Evolutionary conservation across 1,284 basidiomycete species (phyloP).

Genomic region (Puccinia coronata): DNA sequence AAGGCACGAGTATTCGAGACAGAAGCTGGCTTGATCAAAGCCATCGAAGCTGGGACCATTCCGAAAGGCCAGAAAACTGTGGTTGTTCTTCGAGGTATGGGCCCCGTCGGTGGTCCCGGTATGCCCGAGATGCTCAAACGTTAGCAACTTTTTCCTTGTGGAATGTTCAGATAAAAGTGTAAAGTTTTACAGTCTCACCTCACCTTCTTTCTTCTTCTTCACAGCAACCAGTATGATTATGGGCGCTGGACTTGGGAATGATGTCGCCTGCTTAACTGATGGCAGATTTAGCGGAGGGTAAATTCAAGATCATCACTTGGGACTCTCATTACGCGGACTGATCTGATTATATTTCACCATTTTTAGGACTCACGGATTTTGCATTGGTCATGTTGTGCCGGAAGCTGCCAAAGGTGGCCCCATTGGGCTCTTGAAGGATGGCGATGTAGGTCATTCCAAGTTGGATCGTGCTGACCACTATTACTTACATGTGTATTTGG

Average conservation of each 20-base stretch:
- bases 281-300: conserved; percentile 93
- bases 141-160: conserved; percentile 41
- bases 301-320: conserved; percentile 54
- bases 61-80: conserved; percentile 80
- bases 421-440: conserved; percentile 83
- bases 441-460: conserved; percentile 66
- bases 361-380: conserved; percentile 64
- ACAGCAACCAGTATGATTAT: conserved; percentile 65
- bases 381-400: conserved; percentile 88
- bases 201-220: conserved; percentile 60
- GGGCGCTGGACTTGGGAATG: conserved; percentile 85
- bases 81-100: conserved; percentile 55
- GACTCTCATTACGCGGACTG: neutral
- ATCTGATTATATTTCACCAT: neutral
- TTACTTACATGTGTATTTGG: neutral
- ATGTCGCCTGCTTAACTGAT: conserved; percentile 91
- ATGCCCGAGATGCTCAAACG: conserved; percentile 59
- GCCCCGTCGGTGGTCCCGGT: conserved; percentile 56
- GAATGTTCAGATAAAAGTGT: neutral
- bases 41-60: conserved; percentile 79
- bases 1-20: conserved; percentile 60
- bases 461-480: neutral
- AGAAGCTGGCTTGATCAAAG: conserved; percentile 77
- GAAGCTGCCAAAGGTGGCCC: conserved; percentile 87
- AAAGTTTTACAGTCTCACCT: neutral